Evolutionary conservation across 225 moss, liverwort and hornwort genomes (phyloP), one percentile per base, ranked within the genome.

Genomic region (Rhytidiadelphus loreus): DNA sequence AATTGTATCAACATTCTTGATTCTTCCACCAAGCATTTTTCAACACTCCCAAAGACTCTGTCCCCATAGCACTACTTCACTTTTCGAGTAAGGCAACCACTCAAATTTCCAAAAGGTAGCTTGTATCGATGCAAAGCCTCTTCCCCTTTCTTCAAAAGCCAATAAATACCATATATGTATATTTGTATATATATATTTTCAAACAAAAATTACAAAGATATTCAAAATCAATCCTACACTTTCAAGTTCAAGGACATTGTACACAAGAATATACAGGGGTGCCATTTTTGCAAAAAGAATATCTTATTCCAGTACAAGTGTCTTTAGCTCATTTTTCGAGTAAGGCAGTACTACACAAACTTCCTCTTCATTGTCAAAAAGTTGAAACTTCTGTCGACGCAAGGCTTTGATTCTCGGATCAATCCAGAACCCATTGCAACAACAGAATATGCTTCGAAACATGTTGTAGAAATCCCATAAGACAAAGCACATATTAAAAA

Each of bases 41-140:
- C 9, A 43, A 28, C 3, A 44, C 28, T 71, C 43, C 5, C 1
- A 28, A 0, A 44, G 7, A 6, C 17, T 44, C 0, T 17, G 5
- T 17, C 5, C 26, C 10, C 4, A 43, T 28, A 44, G 3, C 16
- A 16, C 44, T 72, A 0, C 6, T 10, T 0, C 0, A 5, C 10
- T 72, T 39, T 68, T 44, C 0, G 0, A 72, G 2, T 6, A 29
- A 72, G 6, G 6, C 29, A 29, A 3, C 3, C 3, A 29, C 0
- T 17, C 44, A 29, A 72, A 43, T 5, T 43, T 43, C 16, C 1
- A 41, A 14, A 26, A 0, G 28, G 2, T 28, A 16, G 2, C 6
- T 26, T 26, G 43, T 28, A 41, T 9, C 0, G 3, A 71, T 43
- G 6, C 71, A 43, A 43, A 16, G 16, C 16, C 3, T 43, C 28